Evolutionary conservation across 768 basidiomycete genomes (phyloP).

Genomic region (Lactifluus hygrophoroides): DNA sequence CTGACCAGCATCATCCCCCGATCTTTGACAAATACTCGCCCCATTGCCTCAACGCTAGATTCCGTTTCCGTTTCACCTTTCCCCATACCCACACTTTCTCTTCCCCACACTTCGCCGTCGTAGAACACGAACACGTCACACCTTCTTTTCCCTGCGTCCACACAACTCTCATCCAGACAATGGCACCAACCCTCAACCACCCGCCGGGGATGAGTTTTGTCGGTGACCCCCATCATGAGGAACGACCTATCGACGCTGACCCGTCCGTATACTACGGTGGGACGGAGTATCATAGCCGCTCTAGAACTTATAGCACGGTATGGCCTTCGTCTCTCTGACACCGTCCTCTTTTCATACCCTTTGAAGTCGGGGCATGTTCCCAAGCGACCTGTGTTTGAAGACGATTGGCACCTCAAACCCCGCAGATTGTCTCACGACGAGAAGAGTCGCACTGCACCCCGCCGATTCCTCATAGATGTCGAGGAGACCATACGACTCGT

Average conservation of each 20-base stretch:
- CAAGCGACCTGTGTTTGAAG: slow-evolving; percentile 66
- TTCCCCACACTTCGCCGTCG: background rate
- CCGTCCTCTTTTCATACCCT: slow-evolving; percentile 10
- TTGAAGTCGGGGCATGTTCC: slow-evolving; percentile 30
- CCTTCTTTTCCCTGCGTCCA: background rate
- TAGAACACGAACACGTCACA: background rate
- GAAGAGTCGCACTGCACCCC: slow-evolving; percentile 60
- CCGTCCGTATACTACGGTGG: slow-evolving; percentile 79
- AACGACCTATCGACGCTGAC: slow-evolving; percentile 48
- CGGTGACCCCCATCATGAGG: slow-evolving; percentile 42
- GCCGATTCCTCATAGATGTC: slow-evolving; percentile 93
- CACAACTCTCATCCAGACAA: slow-evolving; percentile 23
- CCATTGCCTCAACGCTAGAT: background rate
- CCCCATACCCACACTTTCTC: background rate
- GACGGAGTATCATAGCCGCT: slow-evolving; percentile 68
- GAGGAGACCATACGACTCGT: slow-evolving; percentile 96
- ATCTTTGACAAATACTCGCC: slow-evolving; percentile 6
- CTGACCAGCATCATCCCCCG: background rate
- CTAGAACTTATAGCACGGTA: slow-evolving; percentile 84
- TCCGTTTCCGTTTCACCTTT: background rate
- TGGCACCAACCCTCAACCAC: slow-evolving; percentile 61
- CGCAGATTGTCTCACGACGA: slow-evolving; percentile 91
- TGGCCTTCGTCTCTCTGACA: slow-evolving; percentile 23
- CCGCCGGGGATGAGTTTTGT: slow-evolving; percentile 58
- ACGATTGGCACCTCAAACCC: slow-evolving; percentile 63